Conservation (phyloP, 2,329 filamentous ascomycete species). For the Neocatenulostroma microsporum region DNA sequence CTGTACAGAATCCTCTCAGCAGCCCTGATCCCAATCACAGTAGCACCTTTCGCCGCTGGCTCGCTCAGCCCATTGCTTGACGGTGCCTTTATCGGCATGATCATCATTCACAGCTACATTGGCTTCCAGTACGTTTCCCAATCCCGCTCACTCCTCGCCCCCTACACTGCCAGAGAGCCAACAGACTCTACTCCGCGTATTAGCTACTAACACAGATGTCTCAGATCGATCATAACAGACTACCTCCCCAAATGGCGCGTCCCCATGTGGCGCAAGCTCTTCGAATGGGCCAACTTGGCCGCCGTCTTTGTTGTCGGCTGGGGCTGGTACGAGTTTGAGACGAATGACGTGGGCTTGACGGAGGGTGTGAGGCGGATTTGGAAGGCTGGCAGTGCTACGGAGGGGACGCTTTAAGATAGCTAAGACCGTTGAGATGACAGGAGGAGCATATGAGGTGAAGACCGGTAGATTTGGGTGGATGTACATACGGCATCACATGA, state of each 20-base stretch:
- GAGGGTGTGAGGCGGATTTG: constrained; percentile 84
- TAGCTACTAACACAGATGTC: constrained; percentile 2
- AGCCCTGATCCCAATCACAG: constrained; percentile 74
- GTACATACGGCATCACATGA: background rate
- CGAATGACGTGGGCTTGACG: constrained; percentile 90
- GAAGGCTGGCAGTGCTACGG: constrained; percentile 50
- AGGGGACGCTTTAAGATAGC: constrained; percentile 1
- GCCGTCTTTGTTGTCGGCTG: constrained; percentile 75
- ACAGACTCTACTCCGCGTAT: too few species aligned
- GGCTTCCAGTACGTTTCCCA: constrained; percentile 65
- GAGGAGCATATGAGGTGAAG: too few species aligned
- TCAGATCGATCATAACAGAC: constrained; percentile 69
- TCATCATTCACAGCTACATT: constrained; percentile 91
- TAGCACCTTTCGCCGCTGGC: constrained; percentile 86
- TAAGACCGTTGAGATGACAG: too few species aligned
- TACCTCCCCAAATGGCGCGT: constrained; percentile 71
- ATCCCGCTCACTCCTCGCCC: background rate
- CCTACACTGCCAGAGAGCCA: background rate
- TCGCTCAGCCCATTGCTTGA: constrained; percentile 85
- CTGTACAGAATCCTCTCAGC: constrained; percentile 65
- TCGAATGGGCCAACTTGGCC: constrained; percentile 70
- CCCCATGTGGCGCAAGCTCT: constrained; percentile 58
- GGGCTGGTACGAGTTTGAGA: constrained; percentile 97
- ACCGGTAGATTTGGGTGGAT: too few species aligned
- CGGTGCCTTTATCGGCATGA: constrained; percentile 69